A percentile compares a stretch with the other conserved stretches of the same genome.
phyloP scores from a whole-genome alignment of 148 eudicot species.

The Amaranthus palmeri region DNA sequence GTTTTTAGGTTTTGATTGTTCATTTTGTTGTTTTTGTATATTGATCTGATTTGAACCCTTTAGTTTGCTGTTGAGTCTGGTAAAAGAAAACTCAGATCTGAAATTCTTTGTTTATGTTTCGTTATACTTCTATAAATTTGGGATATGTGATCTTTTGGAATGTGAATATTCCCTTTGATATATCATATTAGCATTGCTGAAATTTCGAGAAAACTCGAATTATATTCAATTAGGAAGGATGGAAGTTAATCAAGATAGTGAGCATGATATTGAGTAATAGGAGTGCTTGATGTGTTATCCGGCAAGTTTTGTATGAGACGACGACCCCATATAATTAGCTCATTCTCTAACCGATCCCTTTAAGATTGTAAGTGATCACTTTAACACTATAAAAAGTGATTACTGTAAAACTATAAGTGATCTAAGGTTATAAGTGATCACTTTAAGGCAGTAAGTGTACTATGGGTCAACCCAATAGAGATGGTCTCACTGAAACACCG shows the following conservation, averaged over 20 bases:
- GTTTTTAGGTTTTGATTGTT: background rate
- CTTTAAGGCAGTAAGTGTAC: too few relatives aligned
- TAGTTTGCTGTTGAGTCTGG: background rate
- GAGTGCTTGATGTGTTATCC: background rate
- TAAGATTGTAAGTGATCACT: background rate
- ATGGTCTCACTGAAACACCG: too few relatives aligned
- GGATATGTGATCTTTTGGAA: background rate
- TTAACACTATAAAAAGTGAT: too few relatives aligned
- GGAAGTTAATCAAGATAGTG: too few relatives aligned
- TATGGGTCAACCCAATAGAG: too few relatives aligned
- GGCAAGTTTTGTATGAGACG: background rate
- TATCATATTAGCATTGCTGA: background rate
- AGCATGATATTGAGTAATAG: background rate
- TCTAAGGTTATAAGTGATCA: too few relatives aligned
- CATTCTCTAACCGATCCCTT: background rate
- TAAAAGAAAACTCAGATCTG: slow-evolving; percentile 11
- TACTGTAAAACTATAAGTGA: too few relatives aligned
- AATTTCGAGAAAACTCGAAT: background rate
- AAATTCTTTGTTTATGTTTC: background rate
- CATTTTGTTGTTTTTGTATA: background rate
- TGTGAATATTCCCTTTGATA: background rate
- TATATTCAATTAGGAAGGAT: too few relatives aligned
- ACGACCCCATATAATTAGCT: background rate
- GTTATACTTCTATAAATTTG: background rate
- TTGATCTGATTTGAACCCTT: slow-evolving; percentile 12